A percentile compares a stretch with the other conserved stretches of the same genome.
Evolutionary conservation across 2,329 filamentous ascomycete species (phyloP).

Genomic region (Exophiala lecanii-corni): DNA sequence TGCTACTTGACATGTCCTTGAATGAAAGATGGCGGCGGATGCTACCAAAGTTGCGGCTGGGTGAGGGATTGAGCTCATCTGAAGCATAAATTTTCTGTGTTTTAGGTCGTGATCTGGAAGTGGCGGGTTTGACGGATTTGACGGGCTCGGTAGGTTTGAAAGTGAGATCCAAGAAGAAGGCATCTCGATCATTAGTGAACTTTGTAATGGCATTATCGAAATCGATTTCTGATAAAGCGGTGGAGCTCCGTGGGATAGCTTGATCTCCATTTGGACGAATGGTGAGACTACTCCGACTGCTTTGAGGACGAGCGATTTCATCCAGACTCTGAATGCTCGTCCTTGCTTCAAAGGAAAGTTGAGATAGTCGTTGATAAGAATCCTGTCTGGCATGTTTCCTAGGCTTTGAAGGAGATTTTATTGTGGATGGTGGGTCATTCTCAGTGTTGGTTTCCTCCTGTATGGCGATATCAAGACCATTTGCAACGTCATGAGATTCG

Average conservation of each 20-base stretch:
- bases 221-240: slow-evolving; percentile 66
- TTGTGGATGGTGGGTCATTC: slow-evolving; percentile 38
- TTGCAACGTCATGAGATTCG: slow-evolving; percentile 34
- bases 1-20: slow-evolving; percentile 90
- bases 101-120: slow-evolving; percentile 47
- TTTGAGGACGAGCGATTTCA: slow-evolving; percentile 46
- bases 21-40: slow-evolving; percentile 89
- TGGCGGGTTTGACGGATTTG: slow-evolving; percentile 29
- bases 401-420: slow-evolving; percentile 38
- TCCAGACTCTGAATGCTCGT: slow-evolving; percentile 48
- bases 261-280: slow-evolving; percentile 34
- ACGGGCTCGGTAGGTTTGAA: slow-evolving; percentile 84
- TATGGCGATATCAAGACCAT: slow-evolving; percentile 42
- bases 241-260: slow-evolving; percentile 31
- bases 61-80: slow-evolving; percentile 50
- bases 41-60: slow-evolving; percentile 68
- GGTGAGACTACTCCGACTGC: slow-evolving; percentile 62
- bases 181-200: slow-evolving; percentile 91
- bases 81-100: slow-evolving; percentile 77
- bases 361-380: slow-evolving; percentile 38
- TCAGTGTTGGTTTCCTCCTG: slow-evolving; percentile 57
- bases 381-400: slow-evolving; percentile 33
- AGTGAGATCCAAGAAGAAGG: slow-evolving; percentile 85
- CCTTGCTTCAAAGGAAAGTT: slow-evolving; percentile 34
- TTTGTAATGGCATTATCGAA: slow-evolving; percentile 91